Percentiles rank a stretch among this genome's conserved stretches.
Conservation (phyloP, 352 stramenopile species). For the Peronospora farinosa region DNA sequence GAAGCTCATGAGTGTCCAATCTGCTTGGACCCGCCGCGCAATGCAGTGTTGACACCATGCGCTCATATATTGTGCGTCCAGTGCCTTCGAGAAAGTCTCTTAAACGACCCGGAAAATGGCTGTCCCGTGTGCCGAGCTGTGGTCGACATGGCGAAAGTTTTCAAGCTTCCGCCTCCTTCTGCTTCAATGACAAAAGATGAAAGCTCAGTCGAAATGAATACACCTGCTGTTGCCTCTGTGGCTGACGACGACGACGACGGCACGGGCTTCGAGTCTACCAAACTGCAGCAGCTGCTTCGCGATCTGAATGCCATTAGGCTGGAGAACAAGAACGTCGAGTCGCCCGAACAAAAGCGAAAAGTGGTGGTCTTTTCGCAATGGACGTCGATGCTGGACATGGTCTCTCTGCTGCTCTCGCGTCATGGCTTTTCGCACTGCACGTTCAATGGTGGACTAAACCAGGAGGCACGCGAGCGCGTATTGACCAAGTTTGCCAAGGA, state of each 20-base stretch:
- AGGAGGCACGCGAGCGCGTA: constrained; percentile 64
- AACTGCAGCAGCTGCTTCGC: constrained; percentile 55
- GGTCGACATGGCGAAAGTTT: constrained; percentile 58
- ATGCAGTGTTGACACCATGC: constrained; percentile 78
- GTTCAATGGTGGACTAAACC: constrained; percentile 72
- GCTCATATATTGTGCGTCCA: constrained; percentile 77
- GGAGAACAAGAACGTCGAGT: constrained; percentile 33
- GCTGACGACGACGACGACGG: constrained; percentile 6
- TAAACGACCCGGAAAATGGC: constrained; percentile 49
- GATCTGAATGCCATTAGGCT: constrained; percentile 59
- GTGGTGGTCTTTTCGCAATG: constrained; percentile 89
- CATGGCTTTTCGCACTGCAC: constrained; percentile 47
- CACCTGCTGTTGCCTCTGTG: not conserved
- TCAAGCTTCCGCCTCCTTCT: constrained; percentile 31
- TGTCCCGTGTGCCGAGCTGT: constrained; percentile 74
- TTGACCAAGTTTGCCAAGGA: constrained; percentile 61
- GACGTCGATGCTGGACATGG: constrained; percentile 85
- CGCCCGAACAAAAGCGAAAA: constrained; percentile 47
- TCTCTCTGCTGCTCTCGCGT: constrained; percentile 44
- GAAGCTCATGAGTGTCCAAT: constrained; percentile 81
- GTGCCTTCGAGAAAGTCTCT: constrained; percentile 63
- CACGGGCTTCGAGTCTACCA: constrained; percentile 54
- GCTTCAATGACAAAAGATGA: constrained; percentile 8
- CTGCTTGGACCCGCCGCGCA: constrained; percentile 64
- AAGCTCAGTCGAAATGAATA: not conserved